These are phyloP conservation scores for Rhizoclosmatium globosum DNA, from an alignment of 192 early-diverging fungal species.

Conservation along the genomic window DNA sequence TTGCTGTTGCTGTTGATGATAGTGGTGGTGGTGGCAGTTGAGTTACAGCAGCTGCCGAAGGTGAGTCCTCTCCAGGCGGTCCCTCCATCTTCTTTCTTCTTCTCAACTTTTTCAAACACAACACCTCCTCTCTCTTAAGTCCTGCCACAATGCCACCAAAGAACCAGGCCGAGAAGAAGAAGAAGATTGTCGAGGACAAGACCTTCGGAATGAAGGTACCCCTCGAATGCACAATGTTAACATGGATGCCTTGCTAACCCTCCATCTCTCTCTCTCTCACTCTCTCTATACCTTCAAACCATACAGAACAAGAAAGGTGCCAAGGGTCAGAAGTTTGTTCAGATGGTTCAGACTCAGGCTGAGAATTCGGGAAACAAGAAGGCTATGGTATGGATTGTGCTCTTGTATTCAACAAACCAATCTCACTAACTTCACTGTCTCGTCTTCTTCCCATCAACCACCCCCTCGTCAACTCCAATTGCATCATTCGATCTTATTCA, in stretches of 20 bases:
- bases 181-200: slow-evolving; percentile 92
- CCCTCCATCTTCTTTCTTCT: neutral
- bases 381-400: slow-evolving; percentile 38
- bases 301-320: slow-evolving; percentile 87
- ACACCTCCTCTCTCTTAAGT: neutral
- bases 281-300: too few species aligned
- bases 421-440: too few species aligned
- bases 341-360: slow-evolving; percentile 88
- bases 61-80: neutral
- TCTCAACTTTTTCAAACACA: neutral
- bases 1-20: neutral
- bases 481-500: too few species aligned
- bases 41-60: neutral
- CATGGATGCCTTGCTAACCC: too few species aligned
- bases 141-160: neutral
- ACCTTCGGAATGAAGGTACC: slow-evolving; percentile 90
- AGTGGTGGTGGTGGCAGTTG: neutral
- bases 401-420: neutral
- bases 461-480: too few species aligned
- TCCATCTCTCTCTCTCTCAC: too few species aligned
- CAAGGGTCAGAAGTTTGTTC: slow-evolving; percentile 89
- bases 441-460: too few species aligned
- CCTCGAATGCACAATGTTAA: too few species aligned
- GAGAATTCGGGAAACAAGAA: slow-evolving; percentile 56
- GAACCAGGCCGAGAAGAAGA: slow-evolving; percentile 42